These are phyloP conservation scores for Eleusine coracana DNA, from an alignment of 176 grass and related monocot species.

Conservation along the genomic window DNA sequence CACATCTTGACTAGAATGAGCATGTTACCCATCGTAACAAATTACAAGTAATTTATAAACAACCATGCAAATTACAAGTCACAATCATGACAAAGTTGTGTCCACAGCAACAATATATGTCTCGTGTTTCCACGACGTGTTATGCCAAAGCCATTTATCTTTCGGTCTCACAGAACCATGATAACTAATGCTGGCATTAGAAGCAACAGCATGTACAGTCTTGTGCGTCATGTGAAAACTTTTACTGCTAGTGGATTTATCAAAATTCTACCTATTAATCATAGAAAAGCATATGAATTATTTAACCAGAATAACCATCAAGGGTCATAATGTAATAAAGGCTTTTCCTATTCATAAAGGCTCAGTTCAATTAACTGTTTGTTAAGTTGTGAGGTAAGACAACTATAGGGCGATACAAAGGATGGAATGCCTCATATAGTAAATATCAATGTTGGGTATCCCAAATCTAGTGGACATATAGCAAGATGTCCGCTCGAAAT, in stretches of 20 bases:
- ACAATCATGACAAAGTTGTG: neutral
- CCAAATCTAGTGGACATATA: neutral
- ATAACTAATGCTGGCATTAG: neutral
- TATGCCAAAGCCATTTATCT: neutral
- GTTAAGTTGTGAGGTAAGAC: neutral
- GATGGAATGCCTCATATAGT: neutral
- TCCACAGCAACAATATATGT: neutral
- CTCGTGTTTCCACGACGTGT: neutral
- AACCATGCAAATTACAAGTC: conserved; percentile 23
- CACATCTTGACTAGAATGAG: conserved; percentile 15
- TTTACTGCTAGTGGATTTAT: neutral
- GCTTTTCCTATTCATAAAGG: neutral
- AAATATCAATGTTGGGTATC: neutral
- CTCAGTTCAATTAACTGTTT: neutral
- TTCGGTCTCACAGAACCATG: conserved; percentile 7
- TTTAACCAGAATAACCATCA: neutral
- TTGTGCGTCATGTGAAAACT: neutral
- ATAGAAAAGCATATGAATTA: conserved; percentile 16
- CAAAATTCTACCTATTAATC: neutral
- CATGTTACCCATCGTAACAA: neutral
- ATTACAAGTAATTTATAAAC: neutral
- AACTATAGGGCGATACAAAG: neutral
- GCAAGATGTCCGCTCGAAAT: neutral
- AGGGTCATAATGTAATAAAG: neutral
- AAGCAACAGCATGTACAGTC: neutral